phyloP scores from a whole-genome alignment of 1,139 yeast genomes.

The Candida pseudoviswanathii region DNA sequence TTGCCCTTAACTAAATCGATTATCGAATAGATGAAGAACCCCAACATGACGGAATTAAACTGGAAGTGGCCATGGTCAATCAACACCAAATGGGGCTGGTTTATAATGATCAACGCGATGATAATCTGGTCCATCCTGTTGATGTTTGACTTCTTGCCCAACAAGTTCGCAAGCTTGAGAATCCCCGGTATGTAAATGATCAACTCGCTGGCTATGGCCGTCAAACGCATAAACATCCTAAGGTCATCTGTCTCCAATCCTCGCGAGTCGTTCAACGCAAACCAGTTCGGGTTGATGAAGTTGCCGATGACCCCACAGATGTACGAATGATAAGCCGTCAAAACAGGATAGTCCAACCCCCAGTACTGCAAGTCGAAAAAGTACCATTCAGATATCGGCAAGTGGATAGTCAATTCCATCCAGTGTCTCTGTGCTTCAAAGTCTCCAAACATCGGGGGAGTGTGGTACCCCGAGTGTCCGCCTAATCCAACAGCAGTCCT shows the following conservation, averaged over 20 bases:
- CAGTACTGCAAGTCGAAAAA: slow-evolving; percentile 87
- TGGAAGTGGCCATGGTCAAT: slow-evolving; percentile 98
- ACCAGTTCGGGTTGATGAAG: slow-evolving; percentile 70
- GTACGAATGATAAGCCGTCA: slow-evolving; percentile 93
- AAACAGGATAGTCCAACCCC: slow-evolving; percentile 98
- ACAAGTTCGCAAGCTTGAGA: slow-evolving; percentile 64
- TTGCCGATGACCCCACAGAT: slow-evolving; percentile 73
- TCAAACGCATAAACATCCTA: slow-evolving; percentile 81
- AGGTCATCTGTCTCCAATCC: slow-evolving; percentile 70
- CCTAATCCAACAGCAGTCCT: slow-evolving; percentile 90
- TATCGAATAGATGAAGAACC: slow-evolving; percentile 70
- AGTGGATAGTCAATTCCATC: slow-evolving; percentile 84
- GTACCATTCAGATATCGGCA: slow-evolving; percentile 83
- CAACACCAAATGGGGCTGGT: slow-evolving; percentile 79
- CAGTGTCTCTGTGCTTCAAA: slow-evolving; percentile 98
- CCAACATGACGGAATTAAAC: slow-evolving; percentile 92
- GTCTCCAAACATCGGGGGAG: slow-evolving; percentile 87
- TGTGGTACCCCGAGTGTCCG: slow-evolving; percentile 70
- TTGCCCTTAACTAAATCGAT: slow-evolving; percentile 66
- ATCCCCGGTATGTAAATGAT: slow-evolving; percentile 80
- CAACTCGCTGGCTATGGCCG: slow-evolving; percentile 76
- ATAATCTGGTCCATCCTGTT: slow-evolving; percentile 77
- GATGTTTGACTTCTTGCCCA: slow-evolving; percentile 56
- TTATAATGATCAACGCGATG: slow-evolving; percentile 70
- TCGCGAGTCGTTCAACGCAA: slow-evolving; percentile 67